These are phyloP conservation scores for Penicillium bialowiezense DNA, from an alignment of 495 filamentous ascomycete species.

Conservation along the genomic window DNA sequence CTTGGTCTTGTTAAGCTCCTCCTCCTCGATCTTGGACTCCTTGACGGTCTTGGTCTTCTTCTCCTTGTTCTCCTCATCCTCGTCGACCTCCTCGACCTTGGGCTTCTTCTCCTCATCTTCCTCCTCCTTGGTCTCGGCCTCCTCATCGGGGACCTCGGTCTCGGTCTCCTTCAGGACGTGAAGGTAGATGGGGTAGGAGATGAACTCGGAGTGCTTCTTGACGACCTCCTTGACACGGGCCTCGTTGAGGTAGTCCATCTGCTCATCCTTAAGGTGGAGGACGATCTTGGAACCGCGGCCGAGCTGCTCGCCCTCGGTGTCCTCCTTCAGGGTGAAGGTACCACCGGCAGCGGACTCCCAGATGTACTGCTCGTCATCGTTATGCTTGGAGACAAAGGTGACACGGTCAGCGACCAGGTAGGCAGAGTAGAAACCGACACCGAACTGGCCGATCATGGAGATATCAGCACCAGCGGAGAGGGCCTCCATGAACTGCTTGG, in stretches of 20 bases:
- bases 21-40: conserved; percentile 97
- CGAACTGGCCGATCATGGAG: conserved; percentile 99
- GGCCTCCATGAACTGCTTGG: conserved; percentile 99
- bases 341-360: conserved; percentile 98
- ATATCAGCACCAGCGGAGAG: conserved; percentile 97
- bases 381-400: conserved; percentile 95
- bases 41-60: conserved; percentile 99
- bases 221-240: conserved; percentile 99
- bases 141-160: conserved; percentile 94
- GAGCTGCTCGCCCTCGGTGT: conserved; percentile 86
- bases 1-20: conserved; percentile 99
- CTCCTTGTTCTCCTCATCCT: conserved; percentile 78
- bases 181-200: conserved; percentile 99
- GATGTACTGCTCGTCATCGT: conserved; percentile 99
- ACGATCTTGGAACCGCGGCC: conserved; percentile 97
- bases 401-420: conserved; percentile 98
- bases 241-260: conserved; percentile 97
- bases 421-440: conserved; percentile 99
- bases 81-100: conserved; percentile 72
- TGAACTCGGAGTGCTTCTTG: conserved; percentile 99
- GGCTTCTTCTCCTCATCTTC: conserved; percentile 83
- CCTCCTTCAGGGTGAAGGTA: conserved; percentile 89
- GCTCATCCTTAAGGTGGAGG: conserved; percentile 98
- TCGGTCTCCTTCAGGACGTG: conserved; percentile 98
- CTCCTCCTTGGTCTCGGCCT: conserved; percentile 73